Evolutionary conservation across 2,329 filamentous ascomycete genomes (phyloP).

Genomic region (Cyclaneusma minus): DNA sequence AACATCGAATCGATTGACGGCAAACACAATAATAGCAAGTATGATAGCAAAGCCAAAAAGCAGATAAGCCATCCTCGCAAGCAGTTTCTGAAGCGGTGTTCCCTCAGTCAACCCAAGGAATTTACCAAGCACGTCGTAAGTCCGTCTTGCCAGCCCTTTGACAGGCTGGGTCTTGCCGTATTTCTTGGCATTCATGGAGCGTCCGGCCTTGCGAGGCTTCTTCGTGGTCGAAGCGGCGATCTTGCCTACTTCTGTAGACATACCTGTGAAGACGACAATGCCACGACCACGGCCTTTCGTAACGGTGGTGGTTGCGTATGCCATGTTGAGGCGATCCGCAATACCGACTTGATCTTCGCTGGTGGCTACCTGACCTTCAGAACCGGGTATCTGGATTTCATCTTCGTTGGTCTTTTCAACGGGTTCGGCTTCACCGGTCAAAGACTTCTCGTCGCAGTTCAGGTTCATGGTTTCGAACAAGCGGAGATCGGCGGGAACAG

Average conservation of each 20-base stretch:
- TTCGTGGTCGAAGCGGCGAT: constrained; percentile 33
- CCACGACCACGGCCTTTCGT: constrained; percentile 37
- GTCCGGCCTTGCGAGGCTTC: constrained; percentile 36
- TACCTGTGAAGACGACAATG: constrained; percentile 36
- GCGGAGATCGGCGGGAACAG: constrained; percentile 76
- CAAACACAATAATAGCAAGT: constrained; percentile 23
- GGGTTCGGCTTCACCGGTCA: constrained; percentile 91
- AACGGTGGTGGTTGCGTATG: constrained; percentile 37
- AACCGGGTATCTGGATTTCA: constrained; percentile 21
- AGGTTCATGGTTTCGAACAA: constrained; percentile 40
- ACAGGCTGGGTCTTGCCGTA: constrained; percentile 27
- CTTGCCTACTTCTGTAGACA: constrained; percentile 40
- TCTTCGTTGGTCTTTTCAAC: constrained; percentile 59
- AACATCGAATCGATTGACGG: constrained; percentile 29
- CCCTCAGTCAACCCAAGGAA: constrained; percentile 45
- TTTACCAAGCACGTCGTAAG: constrained; percentile 30
- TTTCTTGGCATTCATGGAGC: constrained; percentile 28
- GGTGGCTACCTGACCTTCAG: constrained; percentile 10
- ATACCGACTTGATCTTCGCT: constrained; percentile 30
- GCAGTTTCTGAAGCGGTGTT: constrained; percentile 48
- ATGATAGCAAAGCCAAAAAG: constrained; percentile 40
- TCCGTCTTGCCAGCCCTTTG: constrained; percentile 31
- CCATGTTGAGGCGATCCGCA: constrained; percentile 37
- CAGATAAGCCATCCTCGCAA: constrained; percentile 47
- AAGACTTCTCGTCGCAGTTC: constrained; percentile 81